These are phyloP conservation scores for Neofusicoccum laricinum DNA, from an alignment of 2,329 filamentous ascomycete genomes.

Conservation along the genomic window DNA sequence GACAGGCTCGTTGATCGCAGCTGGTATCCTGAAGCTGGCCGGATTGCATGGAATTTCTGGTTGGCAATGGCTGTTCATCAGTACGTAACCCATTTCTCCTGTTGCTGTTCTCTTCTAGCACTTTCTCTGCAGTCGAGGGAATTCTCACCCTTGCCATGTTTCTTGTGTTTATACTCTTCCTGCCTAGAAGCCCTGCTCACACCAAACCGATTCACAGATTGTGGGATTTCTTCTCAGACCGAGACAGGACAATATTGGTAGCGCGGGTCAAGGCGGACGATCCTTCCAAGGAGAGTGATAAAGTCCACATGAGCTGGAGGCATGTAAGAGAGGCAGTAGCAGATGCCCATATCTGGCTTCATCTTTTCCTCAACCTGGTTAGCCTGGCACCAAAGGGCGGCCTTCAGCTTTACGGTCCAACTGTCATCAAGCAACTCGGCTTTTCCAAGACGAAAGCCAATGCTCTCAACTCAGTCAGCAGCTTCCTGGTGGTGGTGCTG, in stretches of 20 bases:
- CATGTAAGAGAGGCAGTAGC: not conserved
- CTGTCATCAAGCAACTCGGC: not conserved
- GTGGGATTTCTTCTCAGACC: not conserved
- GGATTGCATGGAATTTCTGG: not conserved
- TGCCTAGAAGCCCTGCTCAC: not conserved
- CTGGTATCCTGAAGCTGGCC: conserved; percentile 24
- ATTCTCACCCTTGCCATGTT: not conserved
- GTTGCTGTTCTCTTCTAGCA: not conserved
- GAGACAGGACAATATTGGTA: not conserved
- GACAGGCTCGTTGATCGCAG: conserved; percentile 15
- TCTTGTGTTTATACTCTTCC: not conserved
- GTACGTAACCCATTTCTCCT: not conserved
- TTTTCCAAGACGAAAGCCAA: not conserved
- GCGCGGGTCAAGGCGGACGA: not conserved
- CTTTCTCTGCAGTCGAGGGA: not conserved
- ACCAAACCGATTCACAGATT: not conserved
- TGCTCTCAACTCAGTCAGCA: not conserved
- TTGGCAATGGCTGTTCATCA: conserved; percentile 5
- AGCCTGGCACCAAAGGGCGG: not conserved
- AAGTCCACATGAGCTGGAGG: not conserved
- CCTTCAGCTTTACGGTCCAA: not conserved
- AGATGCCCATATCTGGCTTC: not conserved
- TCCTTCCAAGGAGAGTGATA: not conserved
- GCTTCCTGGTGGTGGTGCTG: not conserved
- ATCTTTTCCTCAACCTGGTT: not conserved